Percentiles rank a stretch among this genome's conserved stretches.
phyloP scores from a whole-genome alignment of 192 early-diverging fungal genomes.

The Kickxella alabastrina region DNA sequence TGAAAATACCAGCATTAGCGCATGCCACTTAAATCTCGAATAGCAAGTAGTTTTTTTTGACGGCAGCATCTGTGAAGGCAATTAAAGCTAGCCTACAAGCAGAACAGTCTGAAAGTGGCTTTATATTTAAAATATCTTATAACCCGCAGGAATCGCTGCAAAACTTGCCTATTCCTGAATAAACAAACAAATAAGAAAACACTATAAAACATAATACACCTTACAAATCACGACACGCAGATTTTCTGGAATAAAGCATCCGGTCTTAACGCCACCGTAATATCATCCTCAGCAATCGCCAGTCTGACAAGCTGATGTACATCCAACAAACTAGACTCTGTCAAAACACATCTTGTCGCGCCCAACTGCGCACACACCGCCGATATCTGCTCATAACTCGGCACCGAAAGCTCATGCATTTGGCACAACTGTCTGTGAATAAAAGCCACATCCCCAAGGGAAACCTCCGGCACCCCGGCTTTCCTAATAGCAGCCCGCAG shows the following conservation, averaged over 20 bases:
- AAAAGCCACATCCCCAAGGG: constrained; percentile 68
- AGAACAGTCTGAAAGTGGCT: no score
- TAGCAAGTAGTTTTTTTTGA: no score
- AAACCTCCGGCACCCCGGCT: constrained; percentile 67
- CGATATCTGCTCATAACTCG: constrained; percentile 58
- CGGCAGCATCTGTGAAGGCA: no score
- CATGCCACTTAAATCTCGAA: no score
- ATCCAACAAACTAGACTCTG: constrained; percentile 64
- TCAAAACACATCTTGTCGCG: constrained; percentile 57
- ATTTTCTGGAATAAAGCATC: constrained; percentile 61
- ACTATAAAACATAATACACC: neutral
- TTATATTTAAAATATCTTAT: no score
- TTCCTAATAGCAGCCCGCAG: constrained; percentile 60
- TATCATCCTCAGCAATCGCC: constrained; percentile 72
- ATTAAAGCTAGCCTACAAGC: no score
- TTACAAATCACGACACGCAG: constrained; percentile 16
- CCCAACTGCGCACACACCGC: constrained; percentile 63
- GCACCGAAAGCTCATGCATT: constrained; percentile 57
- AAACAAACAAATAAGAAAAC: neutral
- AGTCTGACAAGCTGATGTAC: constrained; percentile 65
- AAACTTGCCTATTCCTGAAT: no score
- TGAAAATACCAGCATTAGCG: no score
- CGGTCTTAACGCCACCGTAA: constrained; percentile 67
- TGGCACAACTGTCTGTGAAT: constrained; percentile 66
- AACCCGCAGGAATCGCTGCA: no score